Evolutionary conservation across 139 green algal species (phyloP).

Genomic region (Tetraselmis striata): DNA sequence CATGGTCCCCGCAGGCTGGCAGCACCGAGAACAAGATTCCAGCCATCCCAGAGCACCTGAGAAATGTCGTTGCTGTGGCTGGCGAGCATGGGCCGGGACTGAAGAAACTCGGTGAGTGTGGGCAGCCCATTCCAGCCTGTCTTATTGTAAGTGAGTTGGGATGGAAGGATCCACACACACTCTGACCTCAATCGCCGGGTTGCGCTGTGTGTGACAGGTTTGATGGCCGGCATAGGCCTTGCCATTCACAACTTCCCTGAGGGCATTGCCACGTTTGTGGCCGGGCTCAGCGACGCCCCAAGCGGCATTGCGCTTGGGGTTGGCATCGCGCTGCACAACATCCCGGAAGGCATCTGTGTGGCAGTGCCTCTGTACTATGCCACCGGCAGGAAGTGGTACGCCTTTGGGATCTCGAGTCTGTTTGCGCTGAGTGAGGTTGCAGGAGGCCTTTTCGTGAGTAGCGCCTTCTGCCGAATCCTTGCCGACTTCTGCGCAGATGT

Average conservation of each 20-base stretch:
- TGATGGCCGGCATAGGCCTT: constrained; percentile 71
- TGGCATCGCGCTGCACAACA: constrained; percentile 75
- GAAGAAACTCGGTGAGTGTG: too few species aligned
- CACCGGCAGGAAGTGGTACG: constrained; percentile 61
- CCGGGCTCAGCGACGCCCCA: constrained; percentile 32
- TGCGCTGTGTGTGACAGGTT: too few species aligned
- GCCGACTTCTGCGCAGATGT: too few species aligned
- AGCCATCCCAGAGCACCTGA: too few species aligned
- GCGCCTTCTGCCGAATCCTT: constrained; percentile 3
- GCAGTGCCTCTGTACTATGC: constrained; percentile 89
- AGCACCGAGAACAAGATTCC: too few species aligned
- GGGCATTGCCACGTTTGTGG: constrained; percentile 62
- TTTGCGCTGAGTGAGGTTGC: constrained; percentile 65
- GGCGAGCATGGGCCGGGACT: too few species aligned
- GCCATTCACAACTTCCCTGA: constrained; percentile 83
- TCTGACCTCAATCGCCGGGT: too few species aligned
- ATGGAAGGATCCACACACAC: too few species aligned
- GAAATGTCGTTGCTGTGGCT: too few species aligned
- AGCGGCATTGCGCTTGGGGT: constrained; percentile 56
- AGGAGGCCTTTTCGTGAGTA: constrained; percentile 57
- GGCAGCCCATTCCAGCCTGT: too few species aligned
- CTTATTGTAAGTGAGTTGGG: too few species aligned
- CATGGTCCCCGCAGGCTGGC: too few species aligned
- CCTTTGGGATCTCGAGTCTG: constrained; percentile 57
- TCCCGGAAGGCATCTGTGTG: constrained; percentile 74